Evolutionary conservation across 2,329 filamentous ascomycete genomes (phyloP).

Genomic region (Claviceps sp.): DNA sequence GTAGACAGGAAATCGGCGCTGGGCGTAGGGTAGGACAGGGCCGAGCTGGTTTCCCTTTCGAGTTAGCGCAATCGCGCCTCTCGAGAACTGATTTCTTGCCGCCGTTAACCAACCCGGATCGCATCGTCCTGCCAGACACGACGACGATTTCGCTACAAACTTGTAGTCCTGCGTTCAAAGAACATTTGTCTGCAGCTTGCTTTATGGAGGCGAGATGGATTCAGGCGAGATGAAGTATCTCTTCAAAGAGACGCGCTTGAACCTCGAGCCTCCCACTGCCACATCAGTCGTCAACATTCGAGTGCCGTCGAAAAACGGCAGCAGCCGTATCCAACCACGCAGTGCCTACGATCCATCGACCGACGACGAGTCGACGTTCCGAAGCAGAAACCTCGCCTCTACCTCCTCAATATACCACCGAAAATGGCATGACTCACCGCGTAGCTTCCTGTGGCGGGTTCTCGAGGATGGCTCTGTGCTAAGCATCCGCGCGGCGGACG

Average conservation of each 20-base stretch:
- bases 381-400: constrained; percentile 57
- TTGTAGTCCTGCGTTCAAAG: background rate
- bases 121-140: constrained; percentile 10
- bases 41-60: constrained; percentile 22
- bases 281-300: constrained; percentile 59
- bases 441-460: constrained; percentile 83
- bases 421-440: constrained; percentile 59
- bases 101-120: constrained; percentile 16
- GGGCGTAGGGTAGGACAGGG: background rate
- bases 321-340: constrained; percentile 30
- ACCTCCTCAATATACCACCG: constrained; percentile 79
- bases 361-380: constrained; percentile 64
- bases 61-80: constrained; percentile 21
- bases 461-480: constrained; percentile 67
- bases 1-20: background rate
- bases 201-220: constrained; percentile 57
- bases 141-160: background rate
- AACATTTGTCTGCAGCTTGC: constrained; percentile 6
- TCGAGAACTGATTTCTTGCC: constrained; percentile 17
- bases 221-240: constrained; percentile 48
- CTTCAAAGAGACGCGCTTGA: constrained; percentile 79
- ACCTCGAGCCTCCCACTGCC: constrained; percentile 59
- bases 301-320: constrained; percentile 42
- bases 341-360: constrained; percentile 19
- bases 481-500: constrained; percentile 71